Evolutionary conservation across 495 filamentous ascomycete species (phyloP), one percentile per base, ranked within the genome.

Genomic region (Aspergillus heteromorphus): DNA sequence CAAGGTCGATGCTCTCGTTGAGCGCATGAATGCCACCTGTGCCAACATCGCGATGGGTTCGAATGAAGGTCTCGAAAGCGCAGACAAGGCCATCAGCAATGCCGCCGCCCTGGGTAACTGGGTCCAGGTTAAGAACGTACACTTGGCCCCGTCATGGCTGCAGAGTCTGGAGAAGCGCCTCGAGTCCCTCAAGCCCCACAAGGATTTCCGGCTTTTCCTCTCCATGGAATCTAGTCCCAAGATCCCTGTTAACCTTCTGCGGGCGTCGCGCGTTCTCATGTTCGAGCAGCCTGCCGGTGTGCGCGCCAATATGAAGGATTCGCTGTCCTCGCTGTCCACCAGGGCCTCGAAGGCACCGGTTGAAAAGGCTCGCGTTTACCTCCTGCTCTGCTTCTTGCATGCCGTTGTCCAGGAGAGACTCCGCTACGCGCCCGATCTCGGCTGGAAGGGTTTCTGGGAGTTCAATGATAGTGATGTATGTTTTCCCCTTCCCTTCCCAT

Each of bases 381-480:
- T 99, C 40, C 73, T 97, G 48, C 82, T 99, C 18, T 92, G 88
- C 6, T 97, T 97, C 81, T 66, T 97, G 55, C 93, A 99, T 63
- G 93, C 95, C 11, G 92, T 99, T 11, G 82, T 99, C 27, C 93
- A 99, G 70, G 93, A 99, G 68, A 78, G 93, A 61, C 78, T 99
- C 57, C 88, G 93, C 54, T 99, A 99, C 64, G 92, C 91, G 17
- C 95, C 93, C 2, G 93, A 81, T 48, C 79, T 99, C 51, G 93
- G 93, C 49, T 97, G 95, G 93, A 96, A 96, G 76, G 89, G 90
- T 52, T 96, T 96, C 80, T 99, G 93, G 93, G 93, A 99, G 74
- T 99, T 99, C 67, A 99, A 99, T 65, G 93, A 99, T 69, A 95
- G 92, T 60, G 93, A 98, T 72, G 92, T 97, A 82, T 87, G 91